Conservation (phyloP, 768 basidiomycete species). For the Hericium rajendrae region DNA sequence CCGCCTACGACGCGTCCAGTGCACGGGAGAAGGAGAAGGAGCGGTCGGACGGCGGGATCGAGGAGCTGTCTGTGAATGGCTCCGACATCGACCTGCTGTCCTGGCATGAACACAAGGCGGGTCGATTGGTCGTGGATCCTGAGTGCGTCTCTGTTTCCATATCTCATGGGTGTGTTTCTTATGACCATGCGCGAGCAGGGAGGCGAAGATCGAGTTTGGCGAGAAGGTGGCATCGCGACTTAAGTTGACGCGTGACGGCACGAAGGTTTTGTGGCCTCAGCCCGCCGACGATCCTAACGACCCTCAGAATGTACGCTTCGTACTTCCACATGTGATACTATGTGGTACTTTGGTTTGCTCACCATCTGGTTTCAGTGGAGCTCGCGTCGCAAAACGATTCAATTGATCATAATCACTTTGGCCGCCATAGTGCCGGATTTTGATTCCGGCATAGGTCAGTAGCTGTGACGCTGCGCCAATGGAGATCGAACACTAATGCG, state of each 20-base stretch:
- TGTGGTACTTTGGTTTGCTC: neutral
- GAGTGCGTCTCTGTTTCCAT: constrained; percentile 27
- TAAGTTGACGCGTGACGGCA: constrained; percentile 49
- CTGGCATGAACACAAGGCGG: constrained; percentile 47
- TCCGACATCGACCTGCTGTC: constrained; percentile 24
- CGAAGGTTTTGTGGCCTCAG: constrained; percentile 60
- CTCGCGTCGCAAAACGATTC: constrained; percentile 38
- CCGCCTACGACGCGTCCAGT: neutral
- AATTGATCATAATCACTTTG: constrained; percentile 49
- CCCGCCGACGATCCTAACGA: constrained; percentile 53
- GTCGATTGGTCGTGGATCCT: constrained; percentile 54
- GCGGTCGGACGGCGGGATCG: neutral
- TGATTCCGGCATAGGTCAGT: constrained; percentile 48
- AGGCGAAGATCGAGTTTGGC: constrained; percentile 56
- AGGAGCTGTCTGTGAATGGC: neutral
- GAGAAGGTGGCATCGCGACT: constrained; percentile 41
- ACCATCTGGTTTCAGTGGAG: constrained; percentile 35
- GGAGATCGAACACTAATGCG: neutral
- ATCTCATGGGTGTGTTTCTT: neutral
- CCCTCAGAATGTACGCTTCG: constrained; percentile 44
- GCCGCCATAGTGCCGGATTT: constrained; percentile 62
- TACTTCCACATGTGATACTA: neutral
- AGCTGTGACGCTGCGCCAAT: neutral
- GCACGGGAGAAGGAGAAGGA: constrained; percentile 1
- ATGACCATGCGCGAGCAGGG: constrained; percentile 25